These are phyloP conservation scores for Phytophthora cactorum DNA, from an alignment of 352 stramenopile species.

Conservation along the genomic window DNA sequence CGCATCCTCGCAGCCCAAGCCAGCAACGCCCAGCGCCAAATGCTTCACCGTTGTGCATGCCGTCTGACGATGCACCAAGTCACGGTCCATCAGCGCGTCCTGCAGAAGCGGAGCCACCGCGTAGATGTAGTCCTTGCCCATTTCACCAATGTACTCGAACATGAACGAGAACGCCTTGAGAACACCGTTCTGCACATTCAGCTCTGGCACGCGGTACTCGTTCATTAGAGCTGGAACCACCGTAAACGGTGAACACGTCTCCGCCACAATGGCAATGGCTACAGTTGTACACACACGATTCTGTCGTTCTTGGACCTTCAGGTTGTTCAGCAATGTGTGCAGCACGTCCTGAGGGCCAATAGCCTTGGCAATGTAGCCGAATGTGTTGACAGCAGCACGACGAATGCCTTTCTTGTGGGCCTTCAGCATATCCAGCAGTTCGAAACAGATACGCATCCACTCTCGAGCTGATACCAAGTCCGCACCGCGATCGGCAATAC, in stretches of 20 bases:
- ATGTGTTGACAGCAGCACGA: constrained; percentile 98
- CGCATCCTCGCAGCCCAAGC: constrained; percentile 98
- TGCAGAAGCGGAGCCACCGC: constrained; percentile 98
- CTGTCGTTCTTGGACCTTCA: constrained; percentile 99
- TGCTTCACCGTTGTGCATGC: constrained; percentile 98
- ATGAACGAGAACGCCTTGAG: constrained; percentile 99
- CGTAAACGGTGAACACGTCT: constrained; percentile 99
- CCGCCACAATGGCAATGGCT: constrained; percentile 99
- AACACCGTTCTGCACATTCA: constrained; percentile 99
- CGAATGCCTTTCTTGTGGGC: constrained; percentile 99
- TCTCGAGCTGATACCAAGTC: constrained; percentile 98
- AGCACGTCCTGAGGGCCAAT: constrained; percentile 99
- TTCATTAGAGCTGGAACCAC: constrained; percentile 99
- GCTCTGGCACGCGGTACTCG: constrained; percentile 98
- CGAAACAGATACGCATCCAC: constrained; percentile 99
- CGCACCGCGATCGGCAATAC: constrained; percentile 97
- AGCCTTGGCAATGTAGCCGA: constrained; percentile 99
- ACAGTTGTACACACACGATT: constrained; percentile 99
- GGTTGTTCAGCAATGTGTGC: constrained; percentile 99
- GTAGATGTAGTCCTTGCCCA: constrained; percentile 99
- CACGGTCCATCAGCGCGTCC: constrained; percentile 99
- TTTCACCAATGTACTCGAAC: constrained; percentile 99
- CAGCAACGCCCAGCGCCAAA: constrained; percentile 95
- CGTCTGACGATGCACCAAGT: constrained; percentile 98
- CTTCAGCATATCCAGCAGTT: constrained; percentile 99